phyloP scores from a whole-genome alignment of 441 rosid genomes.

The Populus hybrid region DNA sequence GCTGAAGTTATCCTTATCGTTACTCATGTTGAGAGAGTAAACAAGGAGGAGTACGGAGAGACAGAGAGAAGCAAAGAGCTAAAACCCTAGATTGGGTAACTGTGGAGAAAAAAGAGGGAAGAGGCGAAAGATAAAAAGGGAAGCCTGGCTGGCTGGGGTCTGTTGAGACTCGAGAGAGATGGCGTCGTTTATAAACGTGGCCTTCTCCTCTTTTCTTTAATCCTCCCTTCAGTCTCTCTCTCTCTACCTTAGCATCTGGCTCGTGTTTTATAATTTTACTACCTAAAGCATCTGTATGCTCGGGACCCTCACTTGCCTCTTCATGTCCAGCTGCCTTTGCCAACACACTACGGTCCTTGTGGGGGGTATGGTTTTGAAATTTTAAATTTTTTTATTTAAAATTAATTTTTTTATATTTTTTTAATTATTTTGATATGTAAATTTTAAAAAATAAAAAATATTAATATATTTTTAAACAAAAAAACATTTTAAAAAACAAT shows the following conservation, averaged over 20 bases:
- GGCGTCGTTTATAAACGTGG: neutral
- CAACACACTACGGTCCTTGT: too few relatives aligned
- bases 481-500: too few relatives aligned
- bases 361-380: too few relatives aligned
- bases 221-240: neutral
- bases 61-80: conserved; percentile 9
- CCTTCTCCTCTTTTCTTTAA: neutral
- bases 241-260: too few relatives aligned
- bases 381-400: too few relatives aligned
- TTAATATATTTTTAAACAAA: too few relatives aligned
- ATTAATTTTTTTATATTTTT: too few relatives aligned
- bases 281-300: neutral
- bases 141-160: neutral
- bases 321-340: neutral
- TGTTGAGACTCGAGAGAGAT: neutral
- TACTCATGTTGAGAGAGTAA: conserved; percentile 43
- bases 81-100: conserved; percentile 53
- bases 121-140: conserved; percentile 1
- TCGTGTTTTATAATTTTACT: too few relatives aligned
- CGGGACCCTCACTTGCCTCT: neutral
- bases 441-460: too few relatives aligned
- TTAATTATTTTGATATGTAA: too few relatives aligned
- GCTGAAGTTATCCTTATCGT: conserved; percentile 51
- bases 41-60: neutral
- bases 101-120: neutral